Percentiles rank a stretch among this genome's conserved stretches.
Conservation (phyloP, 306 rosid genomes). For the Glycyrrhiza uralensis region DNA sequence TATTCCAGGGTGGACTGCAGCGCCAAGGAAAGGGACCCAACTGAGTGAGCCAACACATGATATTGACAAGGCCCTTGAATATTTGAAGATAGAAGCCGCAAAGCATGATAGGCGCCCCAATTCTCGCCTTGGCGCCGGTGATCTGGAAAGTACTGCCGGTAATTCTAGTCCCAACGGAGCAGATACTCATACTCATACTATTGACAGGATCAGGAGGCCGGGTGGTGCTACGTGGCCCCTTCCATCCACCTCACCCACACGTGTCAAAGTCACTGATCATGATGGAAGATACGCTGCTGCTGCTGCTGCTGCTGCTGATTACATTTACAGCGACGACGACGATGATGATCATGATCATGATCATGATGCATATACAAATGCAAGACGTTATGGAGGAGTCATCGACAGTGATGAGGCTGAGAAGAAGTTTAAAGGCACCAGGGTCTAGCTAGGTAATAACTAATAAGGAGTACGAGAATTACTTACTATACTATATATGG, state of each 20-base stretch:
- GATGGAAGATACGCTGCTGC: no score
- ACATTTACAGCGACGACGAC: no score
- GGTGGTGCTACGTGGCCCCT: no score
- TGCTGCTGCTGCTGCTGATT: no score
- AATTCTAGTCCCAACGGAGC: no score
- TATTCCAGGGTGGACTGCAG: conserved; percentile 1
- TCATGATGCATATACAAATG: neutral
- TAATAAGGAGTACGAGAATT: neutral
- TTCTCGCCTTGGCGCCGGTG: no score
- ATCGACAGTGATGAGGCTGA: conserved; percentile 17
- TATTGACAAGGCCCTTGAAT: conserved; percentile 17
- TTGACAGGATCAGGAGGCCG: no score
- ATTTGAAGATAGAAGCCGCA: conserved; percentile 33
- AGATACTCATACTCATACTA: no score
- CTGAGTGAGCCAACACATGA: conserved; percentile 44
- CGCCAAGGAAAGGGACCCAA: conserved; percentile 27
- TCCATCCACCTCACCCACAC: no score
- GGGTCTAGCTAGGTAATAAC: neutral
- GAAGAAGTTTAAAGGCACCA: conserved; percentile 10
- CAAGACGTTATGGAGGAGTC: neutral
- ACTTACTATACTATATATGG: neutral
- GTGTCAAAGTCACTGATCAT: neutral
- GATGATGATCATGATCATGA: neutral
- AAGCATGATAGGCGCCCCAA: no score
- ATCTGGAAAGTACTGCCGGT: no score